phyloP scores from a whole-genome alignment of 345 rosid genomes.

The Bruguiera gymnorhiza region DNA sequence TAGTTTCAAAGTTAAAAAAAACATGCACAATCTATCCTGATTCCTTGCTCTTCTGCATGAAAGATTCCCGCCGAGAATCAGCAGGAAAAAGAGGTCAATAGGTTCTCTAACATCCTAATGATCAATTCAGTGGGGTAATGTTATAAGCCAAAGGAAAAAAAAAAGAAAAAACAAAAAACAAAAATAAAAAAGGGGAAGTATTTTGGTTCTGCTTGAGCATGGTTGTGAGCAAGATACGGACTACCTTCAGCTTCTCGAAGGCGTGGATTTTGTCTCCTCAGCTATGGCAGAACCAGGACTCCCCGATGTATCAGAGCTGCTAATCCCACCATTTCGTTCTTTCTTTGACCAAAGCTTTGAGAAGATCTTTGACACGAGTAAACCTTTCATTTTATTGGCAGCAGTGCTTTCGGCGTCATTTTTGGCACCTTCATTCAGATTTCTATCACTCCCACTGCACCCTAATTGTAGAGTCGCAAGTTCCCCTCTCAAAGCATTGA shows the following conservation, averaged over 20 bases:
- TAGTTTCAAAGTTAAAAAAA: no score
- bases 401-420: slow-evolving; percentile 35
- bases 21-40: not conserved
- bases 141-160: slow-evolving; percentile 18
- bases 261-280: slow-evolving; percentile 34
- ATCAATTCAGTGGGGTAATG: slow-evolving; percentile 22
- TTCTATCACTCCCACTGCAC: slow-evolving; percentile 19
- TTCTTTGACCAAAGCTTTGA: slow-evolving; percentile 66
- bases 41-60: slow-evolving; percentile 14
- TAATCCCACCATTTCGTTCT: slow-evolving; percentile 57
- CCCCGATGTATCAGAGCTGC: slow-evolving; percentile 54
- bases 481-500: slow-evolving; percentile 69
- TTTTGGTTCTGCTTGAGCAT: not conserved
- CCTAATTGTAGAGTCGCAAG: slow-evolving; percentile 43
- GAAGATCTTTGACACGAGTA: slow-evolving; percentile 47
- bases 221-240: slow-evolving; percentile 35
- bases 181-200: not conserved
- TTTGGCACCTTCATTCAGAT: slow-evolving; percentile 24
- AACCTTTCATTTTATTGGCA: slow-evolving; percentile 49
- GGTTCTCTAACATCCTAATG: slow-evolving; percentile 25
- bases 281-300: slow-evolving; percentile 50
- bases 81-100: slow-evolving; percentile 15
- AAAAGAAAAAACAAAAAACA: not conserved
- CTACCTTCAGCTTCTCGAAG: slow-evolving; percentile 63
- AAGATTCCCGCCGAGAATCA: slow-evolving; percentile 16